Base-by-base conservation (phyloP, 352 stramenopile species). In the Phytophthora colocasiae region DNA sequence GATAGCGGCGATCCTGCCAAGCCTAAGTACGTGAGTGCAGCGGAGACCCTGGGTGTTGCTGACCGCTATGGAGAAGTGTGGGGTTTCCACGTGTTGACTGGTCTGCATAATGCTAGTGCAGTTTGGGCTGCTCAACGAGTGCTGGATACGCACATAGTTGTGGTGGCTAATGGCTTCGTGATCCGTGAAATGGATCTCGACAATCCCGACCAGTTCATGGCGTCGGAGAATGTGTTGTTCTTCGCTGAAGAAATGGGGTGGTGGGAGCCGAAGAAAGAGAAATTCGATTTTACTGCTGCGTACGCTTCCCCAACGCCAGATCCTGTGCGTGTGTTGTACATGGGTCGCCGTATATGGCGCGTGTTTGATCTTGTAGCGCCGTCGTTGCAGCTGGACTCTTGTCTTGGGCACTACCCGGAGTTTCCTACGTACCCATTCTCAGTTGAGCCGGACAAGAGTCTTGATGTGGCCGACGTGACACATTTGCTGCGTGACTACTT, bases 11-110 rank as follows among this genome's bases (percentile, higher is more conserved):
- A 90, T 31, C 85, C 76, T 8, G 56, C 51, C 9, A 65, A 65
- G 2, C 87, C 87, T 2, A 77, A 71, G 9, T 94, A 89, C 53
- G 69, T 75, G 22, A 84, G 87, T 66, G 84, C 80, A 71, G 87
- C 84, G 10, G 96, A 98, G 71, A 79, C 86, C 45, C 77, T 98
- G 22, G 89, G 75, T 0, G 91, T 98, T 39, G 81, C 79, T 1
- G 95, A 99, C 68, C 78, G 86, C 40, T 81, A 88, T 43, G 83
- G 83, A 41, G 93, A 99, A 78, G 84, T 91, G 9, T 99, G 95
- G 95, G 78, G 98, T 22, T 98, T 99, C 71, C 95, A 99, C 66
- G 91, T 99, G 10, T 65, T 98, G n/a, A 96, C 95, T 6, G 95
- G 97, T 43, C 75, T 70, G 22, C 63, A 96, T 36, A 98, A 97